Evolutionary conservation across 352 stramenopile species (phyloP).

Genomic region (Hyaloperonospora arabidopsidis): DNA sequence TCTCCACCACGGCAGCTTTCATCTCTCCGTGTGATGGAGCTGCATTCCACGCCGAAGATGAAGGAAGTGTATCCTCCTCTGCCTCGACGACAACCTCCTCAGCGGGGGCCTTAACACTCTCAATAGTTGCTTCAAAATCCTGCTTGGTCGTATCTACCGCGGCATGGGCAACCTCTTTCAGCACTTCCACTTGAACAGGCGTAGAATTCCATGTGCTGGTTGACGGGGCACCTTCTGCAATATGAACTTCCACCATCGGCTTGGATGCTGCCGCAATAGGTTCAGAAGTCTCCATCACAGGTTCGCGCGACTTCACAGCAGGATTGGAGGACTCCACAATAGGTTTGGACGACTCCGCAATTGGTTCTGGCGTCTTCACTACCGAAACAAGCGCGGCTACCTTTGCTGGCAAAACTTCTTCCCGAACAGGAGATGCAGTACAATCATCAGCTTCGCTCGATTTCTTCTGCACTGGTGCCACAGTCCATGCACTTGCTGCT

Average conservation of each 20-base stretch:
- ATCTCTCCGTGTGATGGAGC: constrained; percentile 20
- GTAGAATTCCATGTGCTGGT: constrained; percentile 22
- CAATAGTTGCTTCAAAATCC: constrained; percentile 6
- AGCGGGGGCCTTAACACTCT: constrained; percentile 8
- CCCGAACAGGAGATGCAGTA: constrained; percentile 11
- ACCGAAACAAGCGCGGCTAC: constrained; percentile 5
- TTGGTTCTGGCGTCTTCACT: constrained; percentile 6
- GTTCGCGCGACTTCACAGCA: too few relatives aligned
- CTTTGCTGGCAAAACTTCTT: constrained; percentile 11
- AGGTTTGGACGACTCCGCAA: constrained; percentile 2
- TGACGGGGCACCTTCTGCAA: constrained; percentile 15
- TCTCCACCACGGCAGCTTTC: constrained; percentile 7
- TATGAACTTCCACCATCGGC: constrained; percentile 1
- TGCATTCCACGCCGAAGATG: constrained; percentile 24
- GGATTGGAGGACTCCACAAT: not conserved
- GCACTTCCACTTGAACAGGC: constrained; percentile 14
- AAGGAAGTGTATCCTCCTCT: constrained; percentile 10
- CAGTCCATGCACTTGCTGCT: constrained; percentile 34
- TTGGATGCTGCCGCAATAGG: not conserved
- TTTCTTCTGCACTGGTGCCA: constrained; percentile 24
- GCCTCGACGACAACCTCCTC: constrained; percentile 9
- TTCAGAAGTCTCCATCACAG: constrained; percentile 1
- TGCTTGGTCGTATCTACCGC: constrained; percentile 14
- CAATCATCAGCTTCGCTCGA: constrained; percentile 11
- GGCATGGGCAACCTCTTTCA: constrained; percentile 1